Evolutionary conservation across 768 basidiomycete species (phyloP), one percentile per base, ranked within the genome.

Genomic region (Austroboletus eburneus): DNA sequence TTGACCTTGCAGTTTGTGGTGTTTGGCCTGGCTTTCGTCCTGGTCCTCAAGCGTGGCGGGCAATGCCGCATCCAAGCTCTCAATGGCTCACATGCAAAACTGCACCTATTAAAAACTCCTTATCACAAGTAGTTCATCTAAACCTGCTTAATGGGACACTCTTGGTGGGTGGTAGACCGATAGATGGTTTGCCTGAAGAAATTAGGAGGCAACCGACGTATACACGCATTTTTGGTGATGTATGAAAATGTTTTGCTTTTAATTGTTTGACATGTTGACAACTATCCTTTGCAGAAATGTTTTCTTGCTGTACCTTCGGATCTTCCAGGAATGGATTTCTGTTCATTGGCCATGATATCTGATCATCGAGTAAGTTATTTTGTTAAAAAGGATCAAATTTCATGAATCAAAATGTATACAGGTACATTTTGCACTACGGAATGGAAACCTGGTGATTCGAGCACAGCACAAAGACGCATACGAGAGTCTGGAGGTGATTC

Each of bases 41-140:
- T 10, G 46, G 49, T 21, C n/a, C 41, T 12, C 17, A 17, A 2
- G 25, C 32, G 7, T 60, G 58, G 57, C 27, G n/a, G 16, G 14
- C 23, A 9, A 3, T 45, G 17, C 3, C 22, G 3, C 2, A 18
- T 27, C 42, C 49, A 8, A 49, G 51, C 23, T 30, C 36, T 14
- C 45, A 46, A n/a, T 59, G 57, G 58, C 23, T 59, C 10, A 24
- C 40, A 12, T 33, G 45, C n/a, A 24, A 35, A 5, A 59, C 56
- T 10, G 25, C 45, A 0, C 9, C 2, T 13, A 36, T 29, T 5
- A 16, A 4, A 3, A n/a, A 14, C 7, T 36, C 35, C 25, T 20
- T 1, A 4, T 43, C 46, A 5, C 55, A 56, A n/a, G 17, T 22
- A 1, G 51, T 58, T 2, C 44, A 54, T 23, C 21, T 53, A n/a